phyloP scores from a whole-genome alignment of 352 stramenopile genomes.

The Phytopythium vexans region DNA sequence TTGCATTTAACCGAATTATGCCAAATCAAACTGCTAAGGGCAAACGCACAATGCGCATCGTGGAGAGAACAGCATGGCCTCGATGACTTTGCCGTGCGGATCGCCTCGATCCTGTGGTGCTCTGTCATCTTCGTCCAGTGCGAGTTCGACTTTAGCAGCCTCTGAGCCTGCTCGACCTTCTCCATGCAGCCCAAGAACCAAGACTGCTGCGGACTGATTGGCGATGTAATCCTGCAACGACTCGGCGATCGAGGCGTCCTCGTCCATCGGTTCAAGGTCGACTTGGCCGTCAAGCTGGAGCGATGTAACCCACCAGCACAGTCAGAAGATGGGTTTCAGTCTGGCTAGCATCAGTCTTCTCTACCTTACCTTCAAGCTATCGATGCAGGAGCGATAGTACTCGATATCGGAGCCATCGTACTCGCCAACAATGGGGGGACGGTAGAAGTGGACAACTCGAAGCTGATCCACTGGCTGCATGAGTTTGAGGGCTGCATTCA shows the following conservation, averaged over 20 bases:
- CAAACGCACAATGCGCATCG: slow-evolving; percentile 52
- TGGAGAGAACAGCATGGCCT: slow-evolving; percentile 53
- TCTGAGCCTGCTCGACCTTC: slow-evolving; percentile 5
- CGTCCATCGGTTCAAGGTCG: slow-evolving; percentile 35
- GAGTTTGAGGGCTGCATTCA: slow-evolving; percentile 55
- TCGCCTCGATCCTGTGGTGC: slow-evolving; percentile 2
- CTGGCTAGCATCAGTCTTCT: neutral
- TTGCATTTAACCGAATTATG: no score
- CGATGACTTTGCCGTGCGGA: slow-evolving; percentile 28
- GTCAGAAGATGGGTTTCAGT: neutral
- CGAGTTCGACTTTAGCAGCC: neutral
- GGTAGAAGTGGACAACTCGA: slow-evolving; percentile 62
- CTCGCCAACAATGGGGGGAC: slow-evolving; percentile 32
- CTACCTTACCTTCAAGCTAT: slow-evolving; percentile 15
- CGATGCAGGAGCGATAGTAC: slow-evolving; percentile 29
- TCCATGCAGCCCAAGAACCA: slow-evolving; percentile 44
- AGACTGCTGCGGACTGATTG: slow-evolving; percentile 31
- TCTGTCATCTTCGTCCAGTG: neutral
- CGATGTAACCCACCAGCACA: neutral
- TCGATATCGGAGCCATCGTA: slow-evolving; percentile 34
- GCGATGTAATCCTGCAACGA: slow-evolving; percentile 52
- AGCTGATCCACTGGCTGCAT: slow-evolving; percentile 40
- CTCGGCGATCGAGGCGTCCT: slow-evolving; percentile 38
- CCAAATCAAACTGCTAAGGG: slow-evolving; percentile 13
- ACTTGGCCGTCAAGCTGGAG: slow-evolving; percentile 27